Evolutionary conservation across 1,139 yeast genomes (phyloP).

Genomic region (Nakaseomyces bracarensis): DNA sequence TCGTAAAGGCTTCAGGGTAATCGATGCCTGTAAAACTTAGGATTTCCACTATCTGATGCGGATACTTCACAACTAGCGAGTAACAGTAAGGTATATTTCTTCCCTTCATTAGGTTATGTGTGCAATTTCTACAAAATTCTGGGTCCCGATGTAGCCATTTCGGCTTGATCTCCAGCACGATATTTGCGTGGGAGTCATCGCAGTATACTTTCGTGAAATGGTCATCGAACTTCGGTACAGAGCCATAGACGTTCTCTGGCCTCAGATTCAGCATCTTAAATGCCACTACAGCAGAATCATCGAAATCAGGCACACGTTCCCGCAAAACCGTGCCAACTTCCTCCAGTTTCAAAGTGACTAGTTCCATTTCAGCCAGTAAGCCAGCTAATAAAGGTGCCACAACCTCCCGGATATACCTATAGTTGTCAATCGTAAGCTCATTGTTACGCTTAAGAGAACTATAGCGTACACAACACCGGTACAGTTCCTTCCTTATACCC

Average conservation of each 20-base stretch:
- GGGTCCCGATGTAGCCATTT: constrained; percentile 25
- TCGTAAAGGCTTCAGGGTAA: constrained; percentile 15
- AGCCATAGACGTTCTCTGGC: constrained; percentile 4
- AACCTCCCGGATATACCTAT: constrained; percentile 13
- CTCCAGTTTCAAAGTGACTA: constrained; percentile 10
- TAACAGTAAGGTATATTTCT: constrained; percentile 23
- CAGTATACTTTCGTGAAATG: constrained; percentile 23
- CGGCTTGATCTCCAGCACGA: constrained; percentile 29
- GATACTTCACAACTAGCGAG: constrained; percentile 12
- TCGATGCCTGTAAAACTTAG: not conserved
- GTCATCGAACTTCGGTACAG: constrained; percentile 14
- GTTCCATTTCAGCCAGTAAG: constrained; percentile 17
- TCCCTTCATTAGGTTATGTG: constrained; percentile 21
- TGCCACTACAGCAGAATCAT: constrained; percentile 12
- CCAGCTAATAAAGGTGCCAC: constrained; percentile 15
- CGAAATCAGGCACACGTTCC: constrained; percentile 9
- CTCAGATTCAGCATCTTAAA: constrained; percentile 20
- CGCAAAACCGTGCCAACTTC: constrained; percentile 7
- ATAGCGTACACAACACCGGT: constrained; percentile 24
- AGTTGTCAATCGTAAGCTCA: constrained; percentile 18
- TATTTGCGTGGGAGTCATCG: not conserved
- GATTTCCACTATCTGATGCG: constrained; percentile 11
- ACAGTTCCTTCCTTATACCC: constrained; percentile 13
- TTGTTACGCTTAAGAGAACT: constrained; percentile 19
- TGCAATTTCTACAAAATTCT: constrained; percentile 28